Conservation (phyloP, 148 eudicot genomes). For the Heliamphora exappendiculata region DNA sequence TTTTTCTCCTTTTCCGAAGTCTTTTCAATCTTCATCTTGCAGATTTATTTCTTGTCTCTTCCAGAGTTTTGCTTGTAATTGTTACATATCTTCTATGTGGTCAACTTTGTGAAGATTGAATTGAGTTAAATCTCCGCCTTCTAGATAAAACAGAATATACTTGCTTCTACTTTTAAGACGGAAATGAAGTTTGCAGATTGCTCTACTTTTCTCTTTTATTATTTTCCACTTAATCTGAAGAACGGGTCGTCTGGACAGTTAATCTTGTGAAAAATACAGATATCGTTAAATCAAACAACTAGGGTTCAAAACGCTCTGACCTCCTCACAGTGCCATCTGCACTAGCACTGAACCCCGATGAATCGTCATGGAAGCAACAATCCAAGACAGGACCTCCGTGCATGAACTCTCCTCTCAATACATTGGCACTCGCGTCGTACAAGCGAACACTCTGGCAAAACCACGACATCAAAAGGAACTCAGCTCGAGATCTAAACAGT, state of each 20-base stretch:
- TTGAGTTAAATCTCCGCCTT: too few species aligned
- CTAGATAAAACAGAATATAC: neutral
- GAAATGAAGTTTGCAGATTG: neutral
- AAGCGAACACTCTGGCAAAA: slow-evolving; percentile 61
- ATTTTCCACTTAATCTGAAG: neutral
- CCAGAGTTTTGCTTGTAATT: neutral
- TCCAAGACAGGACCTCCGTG: slow-evolving; percentile 92
- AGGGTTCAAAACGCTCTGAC: slow-evolving; percentile 21
- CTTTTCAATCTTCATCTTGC: too few species aligned
- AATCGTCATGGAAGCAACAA: slow-evolving; percentile 92
- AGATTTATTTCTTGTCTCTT: too few species aligned
- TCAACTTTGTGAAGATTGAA: neutral
- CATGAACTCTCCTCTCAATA: slow-evolving; percentile 74
- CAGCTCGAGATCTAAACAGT: neutral
- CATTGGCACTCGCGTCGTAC: slow-evolving; percentile 81
- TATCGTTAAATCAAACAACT: neutral
- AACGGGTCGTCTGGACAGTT: neutral
- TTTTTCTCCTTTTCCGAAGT: too few species aligned
- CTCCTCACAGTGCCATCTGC: slow-evolving; percentile 76
- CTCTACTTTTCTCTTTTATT: neutral
- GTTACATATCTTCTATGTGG: neutral
- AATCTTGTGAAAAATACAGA: neutral
- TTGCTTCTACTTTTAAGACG: neutral
- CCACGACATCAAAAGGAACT: neutral
- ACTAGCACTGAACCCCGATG: slow-evolving; percentile 80